Conservation (phyloP, 345 rosid species). For the Schrenkiella parvula region DNA sequence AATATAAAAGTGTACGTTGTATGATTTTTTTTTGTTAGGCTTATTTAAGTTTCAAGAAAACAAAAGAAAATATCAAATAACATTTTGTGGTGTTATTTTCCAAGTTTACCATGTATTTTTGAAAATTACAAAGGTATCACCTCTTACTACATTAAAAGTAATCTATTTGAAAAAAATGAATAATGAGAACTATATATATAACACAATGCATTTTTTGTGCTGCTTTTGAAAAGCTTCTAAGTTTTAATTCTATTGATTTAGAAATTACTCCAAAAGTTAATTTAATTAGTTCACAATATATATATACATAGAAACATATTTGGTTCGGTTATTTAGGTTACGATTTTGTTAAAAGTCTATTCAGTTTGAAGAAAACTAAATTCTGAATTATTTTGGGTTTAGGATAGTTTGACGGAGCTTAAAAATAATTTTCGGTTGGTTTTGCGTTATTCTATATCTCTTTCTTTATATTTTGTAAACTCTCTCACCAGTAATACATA, state of each 20-base stretch:
- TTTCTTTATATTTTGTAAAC: not conserved
- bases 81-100: not conserved
- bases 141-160: too few species aligned
- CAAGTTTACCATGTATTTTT: not conserved
- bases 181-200: not conserved
- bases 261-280: not conserved
- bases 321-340: not conserved
- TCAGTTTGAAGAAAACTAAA: not conserved
- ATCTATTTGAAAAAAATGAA: not conserved
- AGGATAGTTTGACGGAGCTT: not conserved
- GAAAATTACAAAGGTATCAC: too few species aligned
- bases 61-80: not conserved
- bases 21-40: not conserved
- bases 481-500: not conserved
- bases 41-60: not conserved
- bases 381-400: not conserved
- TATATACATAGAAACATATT: not conserved
- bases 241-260: not conserved
- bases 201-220: not conserved
- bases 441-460: not conserved
- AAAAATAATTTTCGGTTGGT: not conserved
- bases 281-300: not conserved
- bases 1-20: not conserved
- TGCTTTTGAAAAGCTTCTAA: not conserved
- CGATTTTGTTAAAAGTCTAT: not conserved